A percentile compares a stretch with the other conserved stretches of the same genome.
These are phyloP conservation scores for Pyricularia sp. DNA, from an alignment of 2,329 filamentous ascomycete species.

Conservation along the genomic window DNA sequence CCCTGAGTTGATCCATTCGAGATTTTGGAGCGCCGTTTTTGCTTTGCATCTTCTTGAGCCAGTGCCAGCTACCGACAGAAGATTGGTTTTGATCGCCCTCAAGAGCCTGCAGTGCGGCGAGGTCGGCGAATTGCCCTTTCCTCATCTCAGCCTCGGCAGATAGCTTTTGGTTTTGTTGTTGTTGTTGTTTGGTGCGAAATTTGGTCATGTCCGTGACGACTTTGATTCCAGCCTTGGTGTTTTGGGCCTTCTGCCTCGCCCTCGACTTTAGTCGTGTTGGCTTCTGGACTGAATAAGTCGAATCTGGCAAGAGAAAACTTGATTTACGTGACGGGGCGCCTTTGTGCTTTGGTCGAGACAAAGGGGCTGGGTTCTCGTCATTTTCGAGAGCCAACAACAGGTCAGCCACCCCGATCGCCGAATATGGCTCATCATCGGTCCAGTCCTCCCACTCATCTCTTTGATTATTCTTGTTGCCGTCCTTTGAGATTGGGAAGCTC, in stretches of 20 bases:
- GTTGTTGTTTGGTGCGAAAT: slow-evolving; percentile 27
- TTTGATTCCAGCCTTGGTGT: slow-evolving; percentile 49
- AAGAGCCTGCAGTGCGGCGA: slow-evolving; percentile 45
- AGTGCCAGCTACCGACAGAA: slow-evolving; percentile 44
- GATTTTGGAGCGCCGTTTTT: slow-evolving; percentile 14
- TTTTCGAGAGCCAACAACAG: slow-evolving; percentile 10
- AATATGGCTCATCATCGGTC: slow-evolving; percentile 31
- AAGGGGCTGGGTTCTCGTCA: slow-evolving; percentile 4
- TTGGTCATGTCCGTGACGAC: slow-evolving; percentile 56
- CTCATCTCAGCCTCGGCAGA: slow-evolving; percentile 11
- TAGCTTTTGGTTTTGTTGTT: slow-evolving; percentile 17
- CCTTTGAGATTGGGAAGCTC: neutral
- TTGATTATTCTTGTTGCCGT: slow-evolving; percentile 7
- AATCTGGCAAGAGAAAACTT: slow-evolving; percentile 13
- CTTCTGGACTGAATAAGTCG: slow-evolving; percentile 24
- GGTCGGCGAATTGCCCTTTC: slow-evolving; percentile 39
- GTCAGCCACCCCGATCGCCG: slow-evolving; percentile 25
- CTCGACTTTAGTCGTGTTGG: slow-evolving; percentile 41
- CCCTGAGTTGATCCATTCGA: slow-evolving; percentile 10
- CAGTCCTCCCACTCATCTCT: slow-evolving; percentile 40
- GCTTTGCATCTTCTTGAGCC: slow-evolving; percentile 31
- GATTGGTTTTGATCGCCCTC: slow-evolving; percentile 41
- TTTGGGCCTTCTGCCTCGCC: slow-evolving; percentile 46
- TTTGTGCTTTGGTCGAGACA: slow-evolving; percentile 1
- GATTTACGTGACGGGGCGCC: slow-evolving; percentile 3